phyloP scores from a whole-genome alignment of 2,329 filamentous ascomycete genomes.

The Phaeosphaeria sp. region DNA sequence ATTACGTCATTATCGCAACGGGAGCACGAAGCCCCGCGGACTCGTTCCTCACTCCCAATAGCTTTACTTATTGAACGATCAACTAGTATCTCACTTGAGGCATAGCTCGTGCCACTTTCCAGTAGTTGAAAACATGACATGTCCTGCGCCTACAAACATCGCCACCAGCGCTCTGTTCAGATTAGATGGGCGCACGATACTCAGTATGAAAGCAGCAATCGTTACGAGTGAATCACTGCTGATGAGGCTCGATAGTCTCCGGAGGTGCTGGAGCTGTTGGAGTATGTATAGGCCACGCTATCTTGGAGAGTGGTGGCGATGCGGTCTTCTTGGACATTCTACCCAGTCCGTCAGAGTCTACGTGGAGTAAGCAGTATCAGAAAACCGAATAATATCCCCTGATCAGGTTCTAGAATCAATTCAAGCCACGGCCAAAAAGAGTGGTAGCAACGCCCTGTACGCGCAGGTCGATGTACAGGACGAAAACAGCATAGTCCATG shows the following conservation, averaged over 20 bases:
- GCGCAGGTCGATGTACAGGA: constrained; percentile 28
- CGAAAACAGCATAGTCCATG: constrained; percentile 19
- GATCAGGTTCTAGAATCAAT: constrained; percentile 5
- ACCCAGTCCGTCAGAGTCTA: constrained; percentile 1
- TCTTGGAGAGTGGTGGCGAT: constrained; percentile 37
- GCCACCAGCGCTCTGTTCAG: constrained; percentile 29
- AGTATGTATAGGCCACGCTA: constrained; percentile 24
- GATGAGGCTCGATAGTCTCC: constrained; percentile 21
- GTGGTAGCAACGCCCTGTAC: constrained; percentile 22
- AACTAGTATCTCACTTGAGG: too few relatives aligned
- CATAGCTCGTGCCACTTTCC: too few relatives aligned
- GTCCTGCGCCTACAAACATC: constrained; percentile 20
- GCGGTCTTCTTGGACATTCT: constrained; percentile 28
- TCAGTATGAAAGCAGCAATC: constrained; percentile 13
- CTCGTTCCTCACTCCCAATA: too few relatives aligned
- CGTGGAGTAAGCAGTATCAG: constrained; percentile 10
- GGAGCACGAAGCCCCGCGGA: too few relatives aligned
- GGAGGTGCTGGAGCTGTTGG: constrained; percentile 37
- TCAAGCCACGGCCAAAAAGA: constrained; percentile 5
- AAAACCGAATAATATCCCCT: neutral
- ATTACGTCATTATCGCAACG: too few relatives aligned
- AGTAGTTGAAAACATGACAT: constrained; percentile 16
- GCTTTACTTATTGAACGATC: too few relatives aligned
- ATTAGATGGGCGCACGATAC: constrained; percentile 28
- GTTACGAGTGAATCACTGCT: neutral